phyloP scores from a whole-genome alignment of 148 eudicot genomes.

The Arbutus unedo region DNA sequence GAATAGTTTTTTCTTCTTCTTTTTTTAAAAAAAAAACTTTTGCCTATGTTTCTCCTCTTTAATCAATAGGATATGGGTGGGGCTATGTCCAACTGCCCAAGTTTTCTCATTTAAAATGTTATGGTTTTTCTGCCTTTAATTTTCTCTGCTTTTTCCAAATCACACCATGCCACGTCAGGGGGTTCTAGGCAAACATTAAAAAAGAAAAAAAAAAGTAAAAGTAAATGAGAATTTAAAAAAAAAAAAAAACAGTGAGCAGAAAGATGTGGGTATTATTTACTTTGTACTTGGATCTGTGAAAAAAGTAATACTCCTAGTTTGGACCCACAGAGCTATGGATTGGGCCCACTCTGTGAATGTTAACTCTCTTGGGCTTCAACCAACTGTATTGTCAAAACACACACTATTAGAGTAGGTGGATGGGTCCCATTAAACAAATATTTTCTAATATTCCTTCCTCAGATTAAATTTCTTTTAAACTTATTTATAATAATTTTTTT shows the following conservation, averaged over 20 bases:
- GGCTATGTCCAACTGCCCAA: conserved; percentile 15
- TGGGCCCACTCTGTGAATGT: not conserved
- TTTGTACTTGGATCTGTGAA: not conserved
- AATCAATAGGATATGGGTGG: conserved; percentile 4
- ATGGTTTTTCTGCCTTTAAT: not conserved
- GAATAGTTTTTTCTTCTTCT: not conserved
- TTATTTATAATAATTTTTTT: too few species aligned
- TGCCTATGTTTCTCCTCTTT: not conserved
- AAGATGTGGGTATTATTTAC: not conserved
- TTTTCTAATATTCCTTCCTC: too few species aligned
- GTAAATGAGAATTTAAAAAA: too few species aligned
- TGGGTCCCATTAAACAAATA: too few species aligned
- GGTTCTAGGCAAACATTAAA: not conserved
- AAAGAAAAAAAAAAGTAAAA: too few species aligned
- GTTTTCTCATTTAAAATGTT: conserved; percentile 5
- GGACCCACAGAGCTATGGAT: not conserved
- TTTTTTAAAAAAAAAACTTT: not conserved
- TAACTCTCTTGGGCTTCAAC: not conserved
- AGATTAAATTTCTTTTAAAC: too few species aligned
- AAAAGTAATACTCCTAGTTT: too few species aligned
- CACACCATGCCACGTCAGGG: not conserved
- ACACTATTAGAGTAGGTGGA: too few species aligned
- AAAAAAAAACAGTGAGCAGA: too few species aligned
- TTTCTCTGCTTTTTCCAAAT: not conserved
- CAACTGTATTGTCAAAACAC: too few species aligned